Evolutionary conservation across 1,284 basidiomycete genomes (phyloP), one percentile per base, ranked within the genome.

Genomic region (Boletus sp.): DNA sequence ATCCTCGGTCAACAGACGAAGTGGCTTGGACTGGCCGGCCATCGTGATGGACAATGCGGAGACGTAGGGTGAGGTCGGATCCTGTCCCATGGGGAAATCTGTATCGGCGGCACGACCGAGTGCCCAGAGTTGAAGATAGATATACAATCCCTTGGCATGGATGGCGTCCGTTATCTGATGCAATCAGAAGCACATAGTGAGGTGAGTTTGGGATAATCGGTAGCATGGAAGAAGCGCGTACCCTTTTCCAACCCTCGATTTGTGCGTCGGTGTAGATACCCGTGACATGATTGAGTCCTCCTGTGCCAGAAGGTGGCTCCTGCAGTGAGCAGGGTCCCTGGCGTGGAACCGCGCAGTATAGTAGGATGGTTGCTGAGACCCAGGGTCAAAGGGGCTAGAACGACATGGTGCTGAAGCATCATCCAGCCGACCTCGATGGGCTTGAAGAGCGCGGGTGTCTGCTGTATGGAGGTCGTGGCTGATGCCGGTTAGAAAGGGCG

Each of bases 1-100:
- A 1, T 13, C 16, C 12, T 75, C 73, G 0, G 79, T 79, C 7
- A 71, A 56, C 9, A 65, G 43, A 16, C 68, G 69, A 5, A 75
- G 73, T 1, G 61, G 9, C 27, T 35, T 48, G 12, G 53, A 9
- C 29, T 33, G 29, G 52, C 35, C 47, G 2, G 60, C 53, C 12
- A 82, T 70, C 20, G 78, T 70, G 54, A 83, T 65, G 13, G 72
- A 55, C 0, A 84, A 84, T 0, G 82, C 76, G 3, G 74, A 70
- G 11, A 73, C 72, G 54, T 72, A 78, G 1, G 67, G 62, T 15
- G 66, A 60, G 1, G 64, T 58, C 2, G 59, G 61, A 36, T 73
- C 65, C 37, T 71, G 66, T 1, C 55, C 41, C n/a, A 57, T 58
- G 7, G 76, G 72, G 8, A 74, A 48, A 1, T 62, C 42, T 6